Percentiles rank a stretch among this genome's conserved stretches.
These are phyloP conservation scores for Telfairia occidentalis DNA, from an alignment of 331 rosid genomes.

Conservation along the genomic window DNA sequence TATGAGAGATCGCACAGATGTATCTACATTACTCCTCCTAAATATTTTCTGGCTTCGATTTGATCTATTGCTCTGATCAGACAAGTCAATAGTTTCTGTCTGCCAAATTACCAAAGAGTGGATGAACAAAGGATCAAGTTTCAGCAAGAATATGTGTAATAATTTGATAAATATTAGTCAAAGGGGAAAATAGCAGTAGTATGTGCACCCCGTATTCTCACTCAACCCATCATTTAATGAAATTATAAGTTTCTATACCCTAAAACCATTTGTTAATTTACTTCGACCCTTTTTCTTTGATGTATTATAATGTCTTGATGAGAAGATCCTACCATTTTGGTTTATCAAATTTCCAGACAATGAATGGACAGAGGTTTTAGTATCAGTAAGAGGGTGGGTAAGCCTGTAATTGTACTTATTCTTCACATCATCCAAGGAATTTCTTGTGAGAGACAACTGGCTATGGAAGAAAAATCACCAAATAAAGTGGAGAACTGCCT, in stretches of 20 bases:
- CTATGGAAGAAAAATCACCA: not conserved
- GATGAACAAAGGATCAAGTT: constrained; percentile 6
- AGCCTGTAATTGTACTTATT: not conserved
- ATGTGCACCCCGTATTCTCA: not conserved
- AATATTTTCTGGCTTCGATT: constrained; percentile 30
- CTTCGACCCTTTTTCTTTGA: not conserved
- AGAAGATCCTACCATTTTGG: not conserved
- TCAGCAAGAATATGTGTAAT: not conserved
- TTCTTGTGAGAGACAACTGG: not conserved
- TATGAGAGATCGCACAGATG: constrained; percentile 24
- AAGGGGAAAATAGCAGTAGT: not conserved
- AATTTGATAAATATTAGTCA: not conserved
- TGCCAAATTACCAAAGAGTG: constrained; percentile 21
- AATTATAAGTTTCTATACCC: not conserved
- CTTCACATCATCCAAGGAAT: not conserved
- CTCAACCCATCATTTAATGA: not conserved
- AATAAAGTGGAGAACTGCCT: not conserved
- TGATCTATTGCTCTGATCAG: constrained; percentile 34
- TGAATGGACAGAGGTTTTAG: not conserved
- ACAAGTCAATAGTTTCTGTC: constrained; percentile 79
- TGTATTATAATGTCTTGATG: not conserved
- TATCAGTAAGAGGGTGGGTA: not conserved
- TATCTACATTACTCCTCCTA: constrained; percentile 49
- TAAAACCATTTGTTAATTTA: not conserved
- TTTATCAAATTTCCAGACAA: not conserved